A percentile compares a stretch with the other conserved stretches of the same genome.
Conservation (phyloP, 1,284 basidiomycete genomes). For the Malassezia dermatis region DNA sequence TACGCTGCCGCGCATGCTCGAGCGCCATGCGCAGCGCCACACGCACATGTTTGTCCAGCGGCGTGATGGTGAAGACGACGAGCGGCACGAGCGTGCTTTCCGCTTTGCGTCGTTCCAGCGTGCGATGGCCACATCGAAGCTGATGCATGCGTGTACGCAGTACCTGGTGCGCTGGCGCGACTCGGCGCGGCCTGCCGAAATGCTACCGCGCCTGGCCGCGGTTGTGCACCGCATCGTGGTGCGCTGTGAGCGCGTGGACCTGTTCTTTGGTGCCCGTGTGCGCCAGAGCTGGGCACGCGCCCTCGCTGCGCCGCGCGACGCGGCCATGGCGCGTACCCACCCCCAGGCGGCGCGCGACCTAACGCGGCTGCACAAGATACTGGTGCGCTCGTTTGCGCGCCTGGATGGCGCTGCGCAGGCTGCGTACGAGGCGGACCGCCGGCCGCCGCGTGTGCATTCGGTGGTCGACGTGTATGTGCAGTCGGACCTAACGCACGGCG, state of each 20-base stretch:
- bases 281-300: slow-evolving; percentile 23
- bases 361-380: slow-evolving; percentile 33
- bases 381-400: slow-evolving; percentile 36
- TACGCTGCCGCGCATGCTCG: slow-evolving; percentile 41
- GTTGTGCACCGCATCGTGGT: slow-evolving; percentile 41
- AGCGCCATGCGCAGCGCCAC: slow-evolving; percentile 33
- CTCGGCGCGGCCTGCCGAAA: slow-evolving; percentile 23
- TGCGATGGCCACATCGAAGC: slow-evolving; percentile 30
- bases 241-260: slow-evolving; percentile 27
- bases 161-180: slow-evolving; percentile 39
- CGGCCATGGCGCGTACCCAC: slow-evolving; percentile 20
- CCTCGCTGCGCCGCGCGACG: slow-evolving; percentile 17
- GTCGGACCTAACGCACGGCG: slow-evolving; percentile 23
- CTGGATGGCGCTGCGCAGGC: slow-evolving; percentile 31
- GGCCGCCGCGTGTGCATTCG: slow-evolving; percentile 15
- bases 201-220: slow-evolving; percentile 32
- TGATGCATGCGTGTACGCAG: slow-evolving; percentile 35
- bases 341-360: slow-evolving; percentile 21
- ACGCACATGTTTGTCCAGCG: slow-evolving; percentile 43
- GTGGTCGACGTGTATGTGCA: slow-evolving; percentile 29
- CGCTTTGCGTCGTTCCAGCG: slow-evolving; percentile 39
- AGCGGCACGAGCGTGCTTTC: slow-evolving; percentile 36
- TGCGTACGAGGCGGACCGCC: slow-evolving; percentile 29
- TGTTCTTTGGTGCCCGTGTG: slow-evolving; percentile 29
- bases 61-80: slow-evolving; percentile 18